Evolutionary conservation across 345 rosid species (phyloP).

Genomic region (Eucalyptus tenuipes): DNA sequence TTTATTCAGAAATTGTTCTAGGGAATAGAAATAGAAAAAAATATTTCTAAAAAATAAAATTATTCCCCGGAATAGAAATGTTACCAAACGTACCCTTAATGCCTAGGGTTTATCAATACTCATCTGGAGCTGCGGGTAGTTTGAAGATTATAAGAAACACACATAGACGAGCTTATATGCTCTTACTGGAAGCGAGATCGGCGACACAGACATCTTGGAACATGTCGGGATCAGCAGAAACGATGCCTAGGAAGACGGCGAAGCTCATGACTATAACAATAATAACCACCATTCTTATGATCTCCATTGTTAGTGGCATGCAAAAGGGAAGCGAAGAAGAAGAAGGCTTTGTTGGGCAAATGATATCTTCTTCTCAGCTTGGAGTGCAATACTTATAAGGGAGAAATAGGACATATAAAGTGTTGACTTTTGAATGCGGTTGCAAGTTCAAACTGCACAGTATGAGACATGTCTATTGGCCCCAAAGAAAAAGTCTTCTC

Average conservation of each 20-base stretch:
- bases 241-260: neutral
- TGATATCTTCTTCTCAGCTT: neutral
- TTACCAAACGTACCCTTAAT: accelerated
- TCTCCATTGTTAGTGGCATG: neutral
- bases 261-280: neutral
- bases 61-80: accelerated
- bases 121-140: no score
- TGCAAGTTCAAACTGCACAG: neutral
- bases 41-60: no score
- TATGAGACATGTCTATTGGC: neutral
- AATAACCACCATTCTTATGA: neutral
- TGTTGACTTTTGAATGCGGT: no score
- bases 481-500: neutral
- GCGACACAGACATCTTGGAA: slow-evolving; percentile 84
- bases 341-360: neutral
- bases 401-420: neutral
- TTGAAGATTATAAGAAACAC: neutral
- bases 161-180: neutral
- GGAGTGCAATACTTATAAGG: neutral
- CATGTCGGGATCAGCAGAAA: slow-evolving; percentile 34
- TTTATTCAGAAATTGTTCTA: no score
- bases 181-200: slow-evolving; percentile 20
- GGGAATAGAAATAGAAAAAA: no score
- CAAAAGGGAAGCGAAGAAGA: neutral
- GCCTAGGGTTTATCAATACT: neutral